phyloP scores from a whole-genome alignment of 2,329 filamentous ascomycete species.

The Ampelomyces quisqualis region DNA sequence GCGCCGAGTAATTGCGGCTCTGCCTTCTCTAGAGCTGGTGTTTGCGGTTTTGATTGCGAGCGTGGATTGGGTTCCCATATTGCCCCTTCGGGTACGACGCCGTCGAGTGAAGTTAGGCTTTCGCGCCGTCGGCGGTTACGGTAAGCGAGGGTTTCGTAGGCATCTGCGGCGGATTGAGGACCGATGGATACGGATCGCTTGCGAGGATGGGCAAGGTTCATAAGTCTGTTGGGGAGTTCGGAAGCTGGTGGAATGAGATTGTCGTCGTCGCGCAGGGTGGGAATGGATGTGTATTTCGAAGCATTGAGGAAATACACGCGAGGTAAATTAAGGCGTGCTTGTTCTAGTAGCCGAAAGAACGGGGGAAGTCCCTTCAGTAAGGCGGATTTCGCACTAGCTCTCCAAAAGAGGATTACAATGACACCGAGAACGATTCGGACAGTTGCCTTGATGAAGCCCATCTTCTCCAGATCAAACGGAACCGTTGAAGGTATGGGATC shows the following conservation, averaged over 20 bases:
- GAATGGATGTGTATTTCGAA: slow-evolving; percentile 86
- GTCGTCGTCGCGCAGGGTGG: slow-evolving; percentile 70
- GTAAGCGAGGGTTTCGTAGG: slow-evolving; percentile 92
- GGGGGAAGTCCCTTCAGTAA: slow-evolving; percentile 78
- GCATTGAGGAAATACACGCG: slow-evolving; percentile 89
- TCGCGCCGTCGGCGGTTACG: slow-evolving; percentile 69
- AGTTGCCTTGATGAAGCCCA: slow-evolving; percentile 66
- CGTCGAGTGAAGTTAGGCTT: slow-evolving; percentile 53
- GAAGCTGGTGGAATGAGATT: slow-evolving; percentile 89
- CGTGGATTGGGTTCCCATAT: slow-evolving; percentile 21
- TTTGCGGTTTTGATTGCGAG: slow-evolving; percentile 24
- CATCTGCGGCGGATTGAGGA: slow-evolving; percentile 93
- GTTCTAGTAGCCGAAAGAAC: slow-evolving; percentile 82
- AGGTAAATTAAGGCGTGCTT: slow-evolving; percentile 74
- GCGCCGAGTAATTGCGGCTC: slow-evolving; percentile 43
- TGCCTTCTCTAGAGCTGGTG: slow-evolving; percentile 25
- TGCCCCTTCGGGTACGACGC: slow-evolving; percentile 30
- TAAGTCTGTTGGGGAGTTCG: slow-evolving; percentile 79
- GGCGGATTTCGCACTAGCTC: slow-evolving; percentile 82
- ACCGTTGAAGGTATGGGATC: slow-evolving; percentile 60
- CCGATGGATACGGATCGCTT: slow-evolving; percentile 85
- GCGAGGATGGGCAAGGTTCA: slow-evolving; percentile 77
- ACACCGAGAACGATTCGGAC: slow-evolving; percentile 77
- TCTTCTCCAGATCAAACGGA: slow-evolving; percentile 63
- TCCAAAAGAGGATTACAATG: slow-evolving; percentile 82